Base-by-base conservation (phyloP, 257 asterid genomes). In the Solanum gandarillasii region DNA sequence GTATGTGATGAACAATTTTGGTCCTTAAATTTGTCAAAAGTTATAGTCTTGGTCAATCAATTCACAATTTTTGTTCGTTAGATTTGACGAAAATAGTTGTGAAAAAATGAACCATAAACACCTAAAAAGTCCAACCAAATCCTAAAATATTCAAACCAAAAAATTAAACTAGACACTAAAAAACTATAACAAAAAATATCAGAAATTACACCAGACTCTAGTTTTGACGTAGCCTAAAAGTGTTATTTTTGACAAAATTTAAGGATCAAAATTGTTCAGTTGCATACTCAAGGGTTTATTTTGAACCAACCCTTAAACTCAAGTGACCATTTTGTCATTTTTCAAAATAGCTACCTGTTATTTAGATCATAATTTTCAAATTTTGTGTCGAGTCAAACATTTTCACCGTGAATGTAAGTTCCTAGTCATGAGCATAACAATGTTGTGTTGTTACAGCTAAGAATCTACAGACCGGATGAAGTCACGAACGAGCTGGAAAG, bases 401-500 rank as follows among this genome's bases (percentile, higher is more conserved):
- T 1, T 74, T 20, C 48, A 10, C 9, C 0, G 46, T 60, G n/a
- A 79, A 81, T 27, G 25, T 3, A 43, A 79, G 16, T 25, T 79
- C 25, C 8, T 41, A 43, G n/a, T 4, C 11, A 23, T 27, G 79
- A 9, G 35, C 7, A 38, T 79, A 52, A 41, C 21, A 1, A 38
- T 1, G 23, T 41, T 83, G 39, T 72, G 81, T 38, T 81, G 76
- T 86, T 88, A 87, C 97, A 97, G 99, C 87, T 95, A 34, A 92
- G 98, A 88, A 87, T 92, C 65, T 97, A 94, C 83, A 92, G 94
- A 7, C 86, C 96, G 6, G 96, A 93, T 43, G 98, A 94, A 85
- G 93, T 97, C 6, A 91, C 92, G 90, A 95, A 97, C 87, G 98
- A 95, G 88, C 86, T 95, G 75, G 99, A 95, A 93, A 95, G 89